Evolutionary conservation across 2,329 filamentous ascomycete species (phyloP).

Genomic region (Fusarium sp.): DNA sequence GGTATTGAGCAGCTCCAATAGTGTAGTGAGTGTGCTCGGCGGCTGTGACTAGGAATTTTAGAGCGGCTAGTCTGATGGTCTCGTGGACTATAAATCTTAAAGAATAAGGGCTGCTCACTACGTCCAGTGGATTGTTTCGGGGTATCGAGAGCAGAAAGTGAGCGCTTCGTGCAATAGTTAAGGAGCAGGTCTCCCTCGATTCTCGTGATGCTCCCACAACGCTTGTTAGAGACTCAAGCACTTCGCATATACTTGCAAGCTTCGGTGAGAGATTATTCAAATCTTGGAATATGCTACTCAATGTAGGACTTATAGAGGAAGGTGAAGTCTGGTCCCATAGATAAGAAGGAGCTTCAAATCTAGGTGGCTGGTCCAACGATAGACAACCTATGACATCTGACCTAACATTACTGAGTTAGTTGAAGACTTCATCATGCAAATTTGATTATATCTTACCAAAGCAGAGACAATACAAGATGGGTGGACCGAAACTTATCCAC

Average conservation of each 20-base stretch:
- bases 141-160: conserved; percentile 4
- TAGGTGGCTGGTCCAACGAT: conserved; percentile 1
- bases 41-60: conserved; percentile 6
- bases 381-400: conserved; percentile 14
- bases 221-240: conserved; percentile 4
- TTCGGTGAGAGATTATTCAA: not conserved
- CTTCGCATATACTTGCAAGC: not conserved
- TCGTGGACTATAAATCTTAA: not conserved
- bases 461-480: not conserved
- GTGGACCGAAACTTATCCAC: not conserved
- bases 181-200: not conserved
- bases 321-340: not conserved
- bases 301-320: not conserved
- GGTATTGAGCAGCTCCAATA: not conserved
- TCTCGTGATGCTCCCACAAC: not conserved
- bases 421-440: fast-evolving
- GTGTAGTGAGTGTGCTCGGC: conserved; percentile 12
- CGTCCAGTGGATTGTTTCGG: not conserved
- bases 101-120: not conserved
- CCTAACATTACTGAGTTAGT: not conserved
- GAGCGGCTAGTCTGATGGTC: conserved; percentile 4
- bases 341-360: conserved; percentile 4
- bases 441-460: not conserved
- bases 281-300: not conserved
- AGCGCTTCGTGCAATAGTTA: not conserved